These are phyloP conservation scores for Lentinula boryana DNA, from an alignment of 768 basidiomycete genomes.

Conservation along the genomic window DNA sequence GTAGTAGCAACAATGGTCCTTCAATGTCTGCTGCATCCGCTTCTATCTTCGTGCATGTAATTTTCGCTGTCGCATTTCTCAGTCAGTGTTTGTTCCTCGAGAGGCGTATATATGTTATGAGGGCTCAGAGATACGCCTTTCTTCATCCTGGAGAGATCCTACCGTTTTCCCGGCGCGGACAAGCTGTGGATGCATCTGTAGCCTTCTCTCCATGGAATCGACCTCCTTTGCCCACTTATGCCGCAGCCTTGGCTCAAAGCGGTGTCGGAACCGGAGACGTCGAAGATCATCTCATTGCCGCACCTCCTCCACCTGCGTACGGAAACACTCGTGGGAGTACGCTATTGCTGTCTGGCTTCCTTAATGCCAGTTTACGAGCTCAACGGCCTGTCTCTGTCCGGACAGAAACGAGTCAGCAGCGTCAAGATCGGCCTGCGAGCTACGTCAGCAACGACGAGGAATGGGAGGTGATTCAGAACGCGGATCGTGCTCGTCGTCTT, in stretches of 20 bases:
- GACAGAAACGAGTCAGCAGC: constrained; percentile 17
- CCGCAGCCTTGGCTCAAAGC: constrained; percentile 60
- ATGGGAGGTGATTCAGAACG: constrained; percentile 50
- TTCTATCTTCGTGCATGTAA: constrained; percentile 55
- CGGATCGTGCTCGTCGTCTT: constrained; percentile 43
- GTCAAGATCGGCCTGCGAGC: constrained; percentile 41
- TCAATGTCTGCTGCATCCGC: constrained; percentile 20
- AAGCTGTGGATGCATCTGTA: constrained; percentile 22
- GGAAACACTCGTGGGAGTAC: constrained; percentile 69
- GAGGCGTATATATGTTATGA: constrained; percentile 56
- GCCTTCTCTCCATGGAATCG: constrained; percentile 66
- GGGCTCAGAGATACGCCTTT: constrained; percentile 57
- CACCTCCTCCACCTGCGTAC: constrained; percentile 70
- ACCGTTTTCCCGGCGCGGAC: constrained; percentile 28
- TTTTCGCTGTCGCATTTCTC: constrained; percentile 47
- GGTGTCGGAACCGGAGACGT: constrained; percentile 72
- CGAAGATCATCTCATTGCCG: constrained; percentile 64
- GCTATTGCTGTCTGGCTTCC: constrained; percentile 48
- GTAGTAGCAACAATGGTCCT: constrained; percentile 7
- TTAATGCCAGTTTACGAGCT: constrained; percentile 41
- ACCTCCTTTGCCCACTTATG: constrained; percentile 66
- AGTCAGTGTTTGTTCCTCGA: constrained; percentile 56
- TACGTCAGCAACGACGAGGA: constrained; percentile 49
- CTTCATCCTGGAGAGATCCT: constrained; percentile 54
- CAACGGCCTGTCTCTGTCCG: constrained; percentile 35